phyloP scores from a whole-genome alignment of 1,284 basidiomycete species.

The Tilletia caries region DNA sequence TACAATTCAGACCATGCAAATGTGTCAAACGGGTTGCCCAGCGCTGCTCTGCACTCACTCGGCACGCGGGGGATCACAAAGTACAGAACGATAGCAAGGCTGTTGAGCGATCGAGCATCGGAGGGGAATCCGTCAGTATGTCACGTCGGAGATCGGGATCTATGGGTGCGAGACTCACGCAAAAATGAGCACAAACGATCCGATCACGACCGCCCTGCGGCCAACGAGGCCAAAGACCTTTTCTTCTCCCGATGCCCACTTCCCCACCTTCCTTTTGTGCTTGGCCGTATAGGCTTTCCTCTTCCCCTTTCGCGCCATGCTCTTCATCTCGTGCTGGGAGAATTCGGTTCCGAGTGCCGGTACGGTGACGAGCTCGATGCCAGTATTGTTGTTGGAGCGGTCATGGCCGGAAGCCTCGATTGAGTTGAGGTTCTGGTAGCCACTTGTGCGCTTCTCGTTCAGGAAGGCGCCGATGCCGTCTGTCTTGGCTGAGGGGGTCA shows the following conservation, averaged over 20 bases:
- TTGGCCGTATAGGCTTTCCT: conserved; percentile 23
- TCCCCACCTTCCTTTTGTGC: conserved; percentile 22
- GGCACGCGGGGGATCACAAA: conserved; percentile 49
- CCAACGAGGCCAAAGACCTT: conserved; percentile 37
- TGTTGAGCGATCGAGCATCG: no score
- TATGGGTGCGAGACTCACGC: conserved; percentile 2
- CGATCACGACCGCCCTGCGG: conserved; percentile 36
- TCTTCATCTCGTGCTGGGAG: conserved; percentile 36
- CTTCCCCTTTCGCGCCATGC: conserved; percentile 30
- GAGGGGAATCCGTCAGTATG: not conserved
- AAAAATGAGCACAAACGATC: conserved; percentile 28
- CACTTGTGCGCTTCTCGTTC: conserved; percentile 19
- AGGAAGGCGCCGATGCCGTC: conserved; percentile 5
- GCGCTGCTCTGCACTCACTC: conserved; percentile 12
- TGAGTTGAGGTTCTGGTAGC: not conserved
- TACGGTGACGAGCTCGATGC: conserved; percentile 46
- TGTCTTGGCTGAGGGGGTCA: not conserved
- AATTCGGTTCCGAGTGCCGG: conserved; percentile 45
- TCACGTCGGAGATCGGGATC: not conserved
- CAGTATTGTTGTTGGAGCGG: conserved; percentile 25
- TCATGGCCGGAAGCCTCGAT: not conserved
- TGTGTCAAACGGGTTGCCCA: not conserved
- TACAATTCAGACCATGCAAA: not conserved
- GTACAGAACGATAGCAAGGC: conserved; percentile 34
- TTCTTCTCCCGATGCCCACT: conserved; percentile 36